Evolutionary conservation across 371 early-diverging fungal species (phyloP).

Genomic region (Coemansia sp.): DNA sequence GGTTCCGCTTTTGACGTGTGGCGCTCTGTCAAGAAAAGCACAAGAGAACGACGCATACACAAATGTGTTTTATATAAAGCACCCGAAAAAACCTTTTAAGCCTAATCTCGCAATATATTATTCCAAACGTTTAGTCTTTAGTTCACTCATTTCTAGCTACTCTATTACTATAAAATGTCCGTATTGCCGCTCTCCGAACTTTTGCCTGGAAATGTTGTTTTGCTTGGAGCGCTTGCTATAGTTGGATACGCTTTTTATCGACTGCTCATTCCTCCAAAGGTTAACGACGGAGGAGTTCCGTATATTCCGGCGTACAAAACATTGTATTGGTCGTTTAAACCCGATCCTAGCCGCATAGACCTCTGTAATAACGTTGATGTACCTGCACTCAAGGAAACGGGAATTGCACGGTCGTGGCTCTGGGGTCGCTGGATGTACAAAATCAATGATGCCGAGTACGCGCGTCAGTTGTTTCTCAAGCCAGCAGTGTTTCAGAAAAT

Average conservation of each 20-base stretch:
- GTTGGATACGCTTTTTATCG: conserved; percentile 3
- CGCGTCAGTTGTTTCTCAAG: conserved; percentile 38
- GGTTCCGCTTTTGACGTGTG: too few relatives aligned
- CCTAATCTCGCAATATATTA: background rate
- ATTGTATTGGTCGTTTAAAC: conserved; percentile 37
- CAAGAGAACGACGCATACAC: too few relatives aligned
- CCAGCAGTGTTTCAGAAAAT: conserved; percentile 31
- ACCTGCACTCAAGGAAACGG: conserved; percentile 23
- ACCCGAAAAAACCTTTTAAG: too few relatives aligned
- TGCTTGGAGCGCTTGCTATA: background rate
- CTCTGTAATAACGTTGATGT: conserved; percentile 25
- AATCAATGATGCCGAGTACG: conserved; percentile 38
- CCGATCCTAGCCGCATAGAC: conserved; percentile 26
- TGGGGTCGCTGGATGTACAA: conserved; percentile 48
- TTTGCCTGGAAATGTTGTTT: background rate
- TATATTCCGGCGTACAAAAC: conserved; percentile 36
- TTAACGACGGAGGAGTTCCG: conserved; percentile 42
- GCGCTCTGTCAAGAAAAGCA: too few relatives aligned
- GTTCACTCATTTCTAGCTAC: background rate
- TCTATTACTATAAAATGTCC: background rate
- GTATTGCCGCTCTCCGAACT: background rate
- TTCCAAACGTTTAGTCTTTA: background rate
- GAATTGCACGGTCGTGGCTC: conserved; percentile 32
- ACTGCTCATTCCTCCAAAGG: conserved; percentile 27
- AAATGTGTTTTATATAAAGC: too few relatives aligned